phyloP scores from a whole-genome alignment of 2,329 filamentous ascomycete genomes.

The Xylaria hypoxylon region DNA sequence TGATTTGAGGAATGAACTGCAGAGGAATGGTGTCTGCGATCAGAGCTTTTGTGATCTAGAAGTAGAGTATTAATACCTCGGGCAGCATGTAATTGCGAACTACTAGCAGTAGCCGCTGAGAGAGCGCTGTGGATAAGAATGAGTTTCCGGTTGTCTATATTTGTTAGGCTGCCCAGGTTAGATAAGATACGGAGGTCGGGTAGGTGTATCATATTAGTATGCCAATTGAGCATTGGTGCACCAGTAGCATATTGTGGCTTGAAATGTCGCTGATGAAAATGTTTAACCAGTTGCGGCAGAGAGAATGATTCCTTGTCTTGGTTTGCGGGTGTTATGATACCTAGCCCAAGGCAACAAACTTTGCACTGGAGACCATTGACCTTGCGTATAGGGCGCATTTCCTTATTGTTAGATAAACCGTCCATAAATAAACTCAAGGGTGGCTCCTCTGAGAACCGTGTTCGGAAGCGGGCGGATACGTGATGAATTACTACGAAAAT shows the following conservation, averaged over 20 bases:
- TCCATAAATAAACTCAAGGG: slow-evolving; percentile 70
- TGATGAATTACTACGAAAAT: slow-evolving; percentile 74
- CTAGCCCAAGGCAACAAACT: slow-evolving; percentile 60
- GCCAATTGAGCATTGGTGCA: slow-evolving; percentile 56
- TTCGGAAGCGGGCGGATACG: slow-evolving; percentile 66
- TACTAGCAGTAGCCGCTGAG: slow-evolving; percentile 45
- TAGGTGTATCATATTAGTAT: slow-evolving; percentile 59
- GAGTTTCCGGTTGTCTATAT: slow-evolving; percentile 51
- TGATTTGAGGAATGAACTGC: not conserved
- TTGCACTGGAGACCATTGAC: slow-evolving; percentile 67
- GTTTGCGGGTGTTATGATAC: slow-evolving; percentile 42
- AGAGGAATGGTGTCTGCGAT: not conserved
- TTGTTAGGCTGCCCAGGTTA: slow-evolving; percentile 47
- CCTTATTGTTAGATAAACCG: slow-evolving; percentile 65
- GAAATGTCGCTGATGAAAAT: slow-evolving; percentile 63
- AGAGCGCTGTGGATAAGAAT: slow-evolving; percentile 56
- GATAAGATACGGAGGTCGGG: slow-evolving; percentile 52
- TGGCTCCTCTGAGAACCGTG: slow-evolving; percentile 67
- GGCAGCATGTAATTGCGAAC: not conserved
- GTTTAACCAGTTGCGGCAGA: slow-evolving; percentile 69
- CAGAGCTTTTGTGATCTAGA: not conserved
- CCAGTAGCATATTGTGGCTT: slow-evolving; percentile 45
- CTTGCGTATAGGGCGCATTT: slow-evolving; percentile 67
- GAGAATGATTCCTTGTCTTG: slow-evolving; percentile 60
- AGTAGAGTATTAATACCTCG: not conserved